Base-by-base conservation (phyloP, 768 basidiomycete genomes). In the Leucocoprinus birnbaumii region DNA sequence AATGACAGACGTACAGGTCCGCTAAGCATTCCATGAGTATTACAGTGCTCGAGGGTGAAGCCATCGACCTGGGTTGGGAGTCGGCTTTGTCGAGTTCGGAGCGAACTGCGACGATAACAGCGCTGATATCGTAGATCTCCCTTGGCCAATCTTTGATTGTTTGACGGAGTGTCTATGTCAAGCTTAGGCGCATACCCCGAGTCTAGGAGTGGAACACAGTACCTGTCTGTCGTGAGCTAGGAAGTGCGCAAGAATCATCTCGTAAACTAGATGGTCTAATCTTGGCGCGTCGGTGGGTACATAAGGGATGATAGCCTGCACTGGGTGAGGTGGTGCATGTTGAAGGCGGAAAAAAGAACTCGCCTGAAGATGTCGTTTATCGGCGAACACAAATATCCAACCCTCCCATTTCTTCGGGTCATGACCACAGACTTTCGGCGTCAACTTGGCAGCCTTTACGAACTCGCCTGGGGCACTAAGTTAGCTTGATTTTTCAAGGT, bases 21-120 rank as follows among this genome's bases (percentile, higher is more conserved):
- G 91, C 92, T 21, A 98, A 72, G 66, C 91, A 95, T 66, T 96
- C 93, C 87, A 98, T 92, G n/a, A 98, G 77, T 7, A 91, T 66
- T 1, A 77, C 72, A 1, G 81, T 75, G 52, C 80, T 79, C 37
- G 80, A 76, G 18, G 67, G 67, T 2, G 75, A 63, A 1, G 71
- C 62, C 40, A 74, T 72, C 9, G 70, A 75, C 0, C 77, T 72
- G 2, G 81, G 81, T 0, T 80, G 74, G 0, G 81, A 80, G 0
- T 80, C 73, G 5, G 71, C 65, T 49, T 80, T 82, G 56, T 95
- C 89, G 16, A 98, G 73, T 60, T 92, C 89, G 3, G 87, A 83
- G 52, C 87, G 86, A 3, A 98, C 84, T 10, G 93, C 92, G n/a
- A 91, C 80, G 52, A 97, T 90, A 52, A 98, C 90, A 6, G 91